These are phyloP conservation scores for Lasiosphaeria hispida DNA, from an alignment of 495 filamentous ascomycete genomes.

Conservation along the genomic window DNA sequence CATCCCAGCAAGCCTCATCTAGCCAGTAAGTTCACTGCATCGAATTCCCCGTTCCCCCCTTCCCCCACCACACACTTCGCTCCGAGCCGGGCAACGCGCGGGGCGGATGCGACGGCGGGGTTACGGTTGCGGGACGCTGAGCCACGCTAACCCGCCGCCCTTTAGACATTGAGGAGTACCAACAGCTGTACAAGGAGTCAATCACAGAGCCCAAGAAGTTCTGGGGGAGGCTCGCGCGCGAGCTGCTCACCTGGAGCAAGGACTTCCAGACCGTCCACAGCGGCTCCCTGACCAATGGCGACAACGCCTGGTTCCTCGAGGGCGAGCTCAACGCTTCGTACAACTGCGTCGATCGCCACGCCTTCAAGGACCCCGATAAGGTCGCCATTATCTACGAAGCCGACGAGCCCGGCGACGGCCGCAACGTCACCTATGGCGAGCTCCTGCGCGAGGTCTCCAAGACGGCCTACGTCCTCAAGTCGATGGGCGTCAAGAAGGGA, in stretches of 20 bases:
- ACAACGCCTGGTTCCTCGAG: conserved; percentile 93
- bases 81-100: not conserved
- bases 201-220: conserved; percentile 88
- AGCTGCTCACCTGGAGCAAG: conserved; percentile 83
- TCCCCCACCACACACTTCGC: not conserved
- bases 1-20: conserved; percentile 60
- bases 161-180: conserved; percentile 75
- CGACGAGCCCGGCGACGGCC: conserved; percentile 84
- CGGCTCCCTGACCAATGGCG: conserved; percentile 75
- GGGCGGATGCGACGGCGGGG: not conserved
- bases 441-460: conserved; percentile 89
- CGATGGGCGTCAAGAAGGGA: conserved; percentile 95
- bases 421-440: conserved; percentile 89
- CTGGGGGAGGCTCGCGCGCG: conserved; percentile 82
- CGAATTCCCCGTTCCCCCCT: not conserved
- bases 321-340: conserved; percentile 92
- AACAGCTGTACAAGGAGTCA: conserved; percentile 91
- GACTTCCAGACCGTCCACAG: conserved; percentile 89
- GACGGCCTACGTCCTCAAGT: conserved; percentile 79
- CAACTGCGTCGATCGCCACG: conserved; percentile 97
- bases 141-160: conserved; percentile 21
- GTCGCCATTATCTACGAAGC: conserved; percentile 98
- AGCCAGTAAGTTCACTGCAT: conserved; percentile 38
- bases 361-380: conserved; percentile 85
- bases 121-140: not conserved